Conservation (phyloP, 1,139 yeast genomes). For the Saccharomyces hybrid region DNA sequence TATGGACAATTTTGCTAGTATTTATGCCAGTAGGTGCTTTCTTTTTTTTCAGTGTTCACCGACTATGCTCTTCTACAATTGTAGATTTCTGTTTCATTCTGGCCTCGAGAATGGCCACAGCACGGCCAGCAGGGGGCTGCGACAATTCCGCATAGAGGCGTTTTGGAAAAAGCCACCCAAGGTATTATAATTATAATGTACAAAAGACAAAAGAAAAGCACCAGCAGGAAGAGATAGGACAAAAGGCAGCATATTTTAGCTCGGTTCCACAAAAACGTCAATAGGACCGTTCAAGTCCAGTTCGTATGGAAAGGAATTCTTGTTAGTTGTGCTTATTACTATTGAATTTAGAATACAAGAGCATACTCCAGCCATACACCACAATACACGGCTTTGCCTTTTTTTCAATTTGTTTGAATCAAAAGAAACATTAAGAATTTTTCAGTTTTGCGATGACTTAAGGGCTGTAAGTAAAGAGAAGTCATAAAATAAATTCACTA, state of each 20-base stretch:
- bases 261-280: too few relatives aligned
- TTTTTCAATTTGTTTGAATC: background rate
- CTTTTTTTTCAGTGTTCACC: background rate
- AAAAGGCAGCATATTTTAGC: background rate
- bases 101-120: background rate
- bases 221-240: background rate
- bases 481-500: background rate
- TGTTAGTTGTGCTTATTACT: too few relatives aligned
- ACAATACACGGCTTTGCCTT: background rate
- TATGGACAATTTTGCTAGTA: background rate
- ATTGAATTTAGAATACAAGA: too few relatives aligned
- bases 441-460: background rate
- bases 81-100: slow-evolving; percentile 1
- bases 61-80: background rate
- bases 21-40: background rate
- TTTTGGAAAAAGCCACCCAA: background rate
- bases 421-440: background rate
- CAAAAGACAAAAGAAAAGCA: background rate
- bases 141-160: background rate
- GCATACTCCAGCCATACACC: background rate
- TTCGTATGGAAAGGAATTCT: too few relatives aligned
- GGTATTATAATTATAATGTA: background rate
- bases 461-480: too few relatives aligned
- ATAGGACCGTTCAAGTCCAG: background rate
- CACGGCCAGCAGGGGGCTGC: slow-evolving; percentile 1